Base-by-base conservation (phyloP, 2,329 filamentous ascomycete species). In the Colletotrichum lupini region DNA sequence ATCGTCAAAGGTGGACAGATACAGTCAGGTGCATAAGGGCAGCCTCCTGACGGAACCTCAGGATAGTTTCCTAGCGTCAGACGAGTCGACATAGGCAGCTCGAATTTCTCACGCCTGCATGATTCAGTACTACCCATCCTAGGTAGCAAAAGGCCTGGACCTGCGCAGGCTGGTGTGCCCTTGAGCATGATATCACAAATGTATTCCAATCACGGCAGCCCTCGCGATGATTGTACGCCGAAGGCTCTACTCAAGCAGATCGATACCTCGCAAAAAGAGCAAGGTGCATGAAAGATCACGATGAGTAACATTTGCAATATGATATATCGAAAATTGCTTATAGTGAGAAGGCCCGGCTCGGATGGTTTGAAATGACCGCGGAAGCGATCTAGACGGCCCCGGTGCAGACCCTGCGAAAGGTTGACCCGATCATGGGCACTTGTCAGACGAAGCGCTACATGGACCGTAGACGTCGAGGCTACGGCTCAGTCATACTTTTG, bases 11-110 rank as follows among this genome's bases (percentile, higher is more conserved):
- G 22, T 57, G 37, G 61, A 73, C 60, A 35, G 32, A 68, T 67
- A 19, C 46, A 65, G 68, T 28, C 49, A 57, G 62, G 60, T 76
- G 76, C 76, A 77, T 74, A 75, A 74, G 76, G 75, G 77, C 73
- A 78, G 68, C 72, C 73, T 66, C 73, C 59, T 11, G 37, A 61
- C 66, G 69, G 58, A 69, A 59, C 49, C 42, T 55, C 59, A 63
- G 69, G 65, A 64, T 42, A 26, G 28, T 19, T 69, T 72, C 66
- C 69, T 72, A 69, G 69, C 69, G 69, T 58, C 66, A 46, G 26
- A 37, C 59, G 49, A 37, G 67, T 55, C 67, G 26, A 59, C 30
- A 49, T 9, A 65, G 55, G 46, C 37, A 42, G 12, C 56, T 59
- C 60, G 22, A 14, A 26, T 52, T 32, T 59, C 62, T 67, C 68